Conservation (phyloP, 257 asterid genomes). For the Asclepias syriaca region DNA sequence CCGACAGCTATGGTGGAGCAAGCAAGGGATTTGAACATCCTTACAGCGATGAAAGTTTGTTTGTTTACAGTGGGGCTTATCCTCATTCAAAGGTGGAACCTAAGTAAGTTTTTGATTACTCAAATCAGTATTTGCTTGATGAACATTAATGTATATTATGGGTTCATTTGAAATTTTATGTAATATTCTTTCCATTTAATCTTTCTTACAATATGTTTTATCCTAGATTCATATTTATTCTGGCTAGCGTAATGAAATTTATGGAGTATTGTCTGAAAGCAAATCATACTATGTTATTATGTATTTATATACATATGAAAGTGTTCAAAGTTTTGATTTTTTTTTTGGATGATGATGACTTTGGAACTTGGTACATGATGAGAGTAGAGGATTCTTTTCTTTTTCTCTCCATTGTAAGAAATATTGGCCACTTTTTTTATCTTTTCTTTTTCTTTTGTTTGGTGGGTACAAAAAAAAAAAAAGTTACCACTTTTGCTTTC, state of each 20-base stretch:
- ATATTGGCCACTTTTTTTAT: background rate
- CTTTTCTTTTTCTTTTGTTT: background rate
- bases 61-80: constrained; percentile 46
- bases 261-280: too few relatives aligned
- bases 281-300: background rate
- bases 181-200: background rate
- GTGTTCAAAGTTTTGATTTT: background rate
- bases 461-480: background rate
- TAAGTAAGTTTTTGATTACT: constrained; percentile 27
- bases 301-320: too few relatives aligned
- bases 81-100: constrained; percentile 43
- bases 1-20: constrained; percentile 54
- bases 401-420: background rate
- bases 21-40: constrained; percentile 51
- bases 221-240: background rate
- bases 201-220: background rate
- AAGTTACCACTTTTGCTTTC: background rate
- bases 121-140: background rate
- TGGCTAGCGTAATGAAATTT: background rate
- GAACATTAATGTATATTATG: background rate
- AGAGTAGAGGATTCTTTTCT: background rate
- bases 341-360: background rate
- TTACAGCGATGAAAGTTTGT: constrained; percentile 63
- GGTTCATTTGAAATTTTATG: background rate
- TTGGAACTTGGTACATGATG: constrained; percentile 5